These are phyloP conservation scores for Extremus antarcticus DNA, from an alignment of 495 filamentous ascomycete species.

Conservation along the genomic window DNA sequence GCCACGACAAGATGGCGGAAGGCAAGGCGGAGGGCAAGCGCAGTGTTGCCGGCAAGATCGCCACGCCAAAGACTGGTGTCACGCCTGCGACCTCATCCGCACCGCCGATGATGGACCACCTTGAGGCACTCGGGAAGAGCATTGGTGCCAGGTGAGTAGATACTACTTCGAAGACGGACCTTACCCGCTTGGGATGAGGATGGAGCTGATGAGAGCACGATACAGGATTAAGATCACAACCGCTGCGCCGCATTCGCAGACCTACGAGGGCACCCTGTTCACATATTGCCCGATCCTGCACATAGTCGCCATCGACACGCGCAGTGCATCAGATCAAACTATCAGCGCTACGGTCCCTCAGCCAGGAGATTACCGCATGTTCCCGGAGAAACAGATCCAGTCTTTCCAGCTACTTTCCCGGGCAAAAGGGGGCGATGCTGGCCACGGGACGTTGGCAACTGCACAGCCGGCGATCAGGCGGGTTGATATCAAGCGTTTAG, in stretches of 20 bases:
- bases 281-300: slow-evolving; percentile 58
- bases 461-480: slow-evolving; percentile 29
- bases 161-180: background rate
- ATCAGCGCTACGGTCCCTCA: slow-evolving; percentile 33
- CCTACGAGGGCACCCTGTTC: slow-evolving; percentile 53
- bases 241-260: slow-evolving; percentile 38
- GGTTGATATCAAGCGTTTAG: slow-evolving; percentile 44
- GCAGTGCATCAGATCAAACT: slow-evolving; percentile 30
- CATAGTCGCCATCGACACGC: slow-evolving; percentile 50
- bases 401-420: slow-evolving; percentile 43
- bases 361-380: slow-evolving; percentile 50
- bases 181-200: background rate
- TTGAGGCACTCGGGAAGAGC: slow-evolving; percentile 29
- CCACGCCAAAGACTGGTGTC: slow-evolving; percentile 28
- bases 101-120: slow-evolving; percentile 18
- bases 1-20: slow-evolving; percentile 24
- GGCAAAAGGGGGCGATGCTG: slow-evolving; percentile 14
- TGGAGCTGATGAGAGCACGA: background rate
- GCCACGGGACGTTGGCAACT: slow-evolving; percentile 10
- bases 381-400: slow-evolving; percentile 54
- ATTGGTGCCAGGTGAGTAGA: slow-evolving; percentile 30
- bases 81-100: slow-evolving; percentile 23
- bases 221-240: slow-evolving; percentile 52
- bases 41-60: slow-evolving; percentile 28
- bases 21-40: slow-evolving; percentile 26